Evolutionary conservation across 2,329 filamentous ascomycete species (phyloP).

Genomic region (Paraphoma sp.): DNA sequence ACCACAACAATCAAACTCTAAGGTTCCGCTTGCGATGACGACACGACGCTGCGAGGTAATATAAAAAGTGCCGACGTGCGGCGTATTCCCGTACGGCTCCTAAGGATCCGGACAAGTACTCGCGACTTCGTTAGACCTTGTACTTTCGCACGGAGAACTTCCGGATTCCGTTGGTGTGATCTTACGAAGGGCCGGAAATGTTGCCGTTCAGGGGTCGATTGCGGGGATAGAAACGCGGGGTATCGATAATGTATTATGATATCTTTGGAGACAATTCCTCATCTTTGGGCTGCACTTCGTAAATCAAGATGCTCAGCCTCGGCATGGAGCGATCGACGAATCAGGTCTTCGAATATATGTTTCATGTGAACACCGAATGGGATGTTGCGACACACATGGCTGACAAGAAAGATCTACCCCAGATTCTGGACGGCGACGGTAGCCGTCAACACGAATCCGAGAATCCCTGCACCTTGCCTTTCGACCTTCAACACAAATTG

Average conservation of each 20-base stretch:
- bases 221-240: slow-evolving; percentile 18
- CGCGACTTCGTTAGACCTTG: slow-evolving; percentile 2
- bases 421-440: not conserved
- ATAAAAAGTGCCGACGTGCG: not conserved
- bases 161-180: slow-evolving; percentile 13
- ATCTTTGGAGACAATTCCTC: not conserved
- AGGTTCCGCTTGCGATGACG: not conserved
- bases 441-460: not conserved
- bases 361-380: not conserved
- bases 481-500: not conserved
- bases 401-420: not conserved
- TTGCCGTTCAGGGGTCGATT: slow-evolving; percentile 12
- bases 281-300: not conserved
- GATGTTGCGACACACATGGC: not conserved
- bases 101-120: not conserved
- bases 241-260: slow-evolving; percentile 7
- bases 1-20: not conserved
- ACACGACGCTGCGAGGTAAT: slow-evolving; percentile 1
- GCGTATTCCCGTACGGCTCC: not conserved
- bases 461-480: not conserved
- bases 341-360: not conserved
- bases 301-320: not conserved
- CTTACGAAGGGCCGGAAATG: slow-evolving; percentile 9
- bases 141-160: slow-evolving; percentile 6
- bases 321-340: not conserved